Evolutionary conservation across 176 grass and related monocot genomes (phyloP), one percentile per base, ranked within the genome.

Genomic region (Carex parvula): DNA sequence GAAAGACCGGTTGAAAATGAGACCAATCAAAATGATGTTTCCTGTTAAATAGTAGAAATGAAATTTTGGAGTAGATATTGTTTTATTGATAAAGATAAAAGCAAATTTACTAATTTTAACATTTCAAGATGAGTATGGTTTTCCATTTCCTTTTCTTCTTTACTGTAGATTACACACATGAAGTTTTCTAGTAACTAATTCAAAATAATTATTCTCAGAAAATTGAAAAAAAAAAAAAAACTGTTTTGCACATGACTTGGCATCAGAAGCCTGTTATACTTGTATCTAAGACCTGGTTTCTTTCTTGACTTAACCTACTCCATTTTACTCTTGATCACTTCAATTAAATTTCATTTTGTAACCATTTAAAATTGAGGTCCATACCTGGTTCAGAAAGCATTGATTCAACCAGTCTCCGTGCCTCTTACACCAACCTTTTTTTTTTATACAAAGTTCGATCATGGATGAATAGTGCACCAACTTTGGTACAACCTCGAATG

Each of bases 1-100:
- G 61, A 70, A 84, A 87, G 89, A 9, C 58, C 60, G 3, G 75
- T 39, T 5, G 69, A 87, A 75, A 80, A 63, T 39, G 59, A 71
- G 5, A 60, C n/a, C 11, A 16, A 41, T 4, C 18, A 84, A 32
- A 37, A 44, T 52, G 15, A 3, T 29, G 82, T 60, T 67, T 82
- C 41, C 6, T 82, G 60, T 53, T 82, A 16, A 67, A 24, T 83
- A 63, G 29, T 30, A 44, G 64, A 77, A 76, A 65, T 21, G 56
- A 64, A 85, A 29, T 85, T 85, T 85, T 85, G 70, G 14, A 78
- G 54, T 33, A 56, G 13, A 76, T 76, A 5, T 76, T 24, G 44
- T 54, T 75, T 53, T 75, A 3, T 75, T 75, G 11, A 75, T 75
- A 44, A 48, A 72, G 9, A 48, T 20, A 21, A 29, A 21, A 6